Evolutionary conservation across 768 basidiomycete genomes (phyloP).

Genomic region (Russula abietina): DNA sequence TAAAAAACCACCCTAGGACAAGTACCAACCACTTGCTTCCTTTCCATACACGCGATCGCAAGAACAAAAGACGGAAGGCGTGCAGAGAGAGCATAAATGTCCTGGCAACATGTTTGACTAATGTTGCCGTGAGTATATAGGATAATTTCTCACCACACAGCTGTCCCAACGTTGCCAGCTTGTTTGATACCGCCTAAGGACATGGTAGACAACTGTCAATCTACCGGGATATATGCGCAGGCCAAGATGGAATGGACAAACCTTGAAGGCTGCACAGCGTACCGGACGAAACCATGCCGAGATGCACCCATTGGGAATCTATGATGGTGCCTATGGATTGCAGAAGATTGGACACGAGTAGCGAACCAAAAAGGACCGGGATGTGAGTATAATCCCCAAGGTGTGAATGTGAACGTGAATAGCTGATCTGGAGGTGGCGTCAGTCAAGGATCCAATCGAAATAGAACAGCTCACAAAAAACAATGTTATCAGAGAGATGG

Average conservation of each 20-base stretch:
- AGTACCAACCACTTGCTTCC: conserved; percentile 30
- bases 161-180: conserved; percentile 40
- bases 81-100: conserved; percentile 33
- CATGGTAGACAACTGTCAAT: neutral
- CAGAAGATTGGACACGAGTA: conserved; percentile 32
- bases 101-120: conserved; percentile 29
- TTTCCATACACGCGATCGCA: conserved; percentile 30
- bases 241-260: neutral
- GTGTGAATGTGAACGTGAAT: conserved; percentile 19
- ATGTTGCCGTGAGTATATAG: conserved; percentile 23
- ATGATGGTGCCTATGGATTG: conserved; percentile 33
- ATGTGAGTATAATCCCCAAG: conserved; percentile 28
- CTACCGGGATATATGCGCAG: neutral
- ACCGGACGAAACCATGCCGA: conserved; percentile 28
- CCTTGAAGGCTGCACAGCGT: conserved; percentile 31
- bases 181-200: conserved; percentile 35
- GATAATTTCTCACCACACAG: conserved; percentile 35
- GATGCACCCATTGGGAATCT: conserved; percentile 30
- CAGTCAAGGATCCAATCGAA: neutral
- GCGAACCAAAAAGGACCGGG: conserved; percentile 30
- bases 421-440: conserved; percentile 22
- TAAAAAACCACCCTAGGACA: conserved; percentile 34
- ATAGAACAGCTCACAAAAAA: conserved; percentile 19
- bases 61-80: conserved; percentile 38
- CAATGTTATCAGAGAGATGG: conserved; percentile 27